Conservation (phyloP, 225 moss, liverwort and hornwort species). For the Pseudisothecium myosuroides region DNA sequence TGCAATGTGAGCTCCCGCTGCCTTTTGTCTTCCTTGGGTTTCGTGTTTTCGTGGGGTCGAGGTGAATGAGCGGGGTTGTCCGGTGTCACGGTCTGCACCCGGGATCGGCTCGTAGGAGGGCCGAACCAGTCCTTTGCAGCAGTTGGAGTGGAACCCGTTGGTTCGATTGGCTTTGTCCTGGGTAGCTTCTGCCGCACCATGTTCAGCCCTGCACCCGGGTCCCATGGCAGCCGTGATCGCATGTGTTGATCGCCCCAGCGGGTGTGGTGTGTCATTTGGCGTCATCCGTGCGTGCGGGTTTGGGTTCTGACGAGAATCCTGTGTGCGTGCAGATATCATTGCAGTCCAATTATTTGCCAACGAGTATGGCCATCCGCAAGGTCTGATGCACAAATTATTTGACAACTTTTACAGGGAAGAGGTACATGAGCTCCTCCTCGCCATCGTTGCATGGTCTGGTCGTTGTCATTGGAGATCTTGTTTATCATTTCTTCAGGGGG, state of each 20-base stretch:
- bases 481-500: not conserved
- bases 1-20: slow-evolving; percentile 61
- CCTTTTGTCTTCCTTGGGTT: not conserved
- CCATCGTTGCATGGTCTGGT: not conserved
- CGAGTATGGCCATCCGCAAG: slow-evolving; percentile 66
- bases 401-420: slow-evolving; percentile 61
- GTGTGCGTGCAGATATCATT: slow-evolving; percentile 65
- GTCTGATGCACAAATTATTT: slow-evolving; percentile 66
- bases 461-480: not conserved
- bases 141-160: not conserved
- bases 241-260: not conserved
- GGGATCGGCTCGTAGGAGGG: not conserved
- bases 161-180: not conserved
- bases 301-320: not conserved
- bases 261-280: not conserved
- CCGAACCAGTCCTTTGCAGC: not conserved
- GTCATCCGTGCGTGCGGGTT: not conserved
- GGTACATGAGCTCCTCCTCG: slow-evolving; percentile 12
- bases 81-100: not conserved
- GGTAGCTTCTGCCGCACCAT: not conserved
- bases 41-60: not conserved
- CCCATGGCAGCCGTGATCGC: not conserved
- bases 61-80: not conserved
- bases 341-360: slow-evolving; percentile 84
- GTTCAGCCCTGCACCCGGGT: not conserved